Evolutionary conservation across 495 filamentous ascomycete species (phyloP).

Genomic region (Trichodelitschia bisporula): DNA sequence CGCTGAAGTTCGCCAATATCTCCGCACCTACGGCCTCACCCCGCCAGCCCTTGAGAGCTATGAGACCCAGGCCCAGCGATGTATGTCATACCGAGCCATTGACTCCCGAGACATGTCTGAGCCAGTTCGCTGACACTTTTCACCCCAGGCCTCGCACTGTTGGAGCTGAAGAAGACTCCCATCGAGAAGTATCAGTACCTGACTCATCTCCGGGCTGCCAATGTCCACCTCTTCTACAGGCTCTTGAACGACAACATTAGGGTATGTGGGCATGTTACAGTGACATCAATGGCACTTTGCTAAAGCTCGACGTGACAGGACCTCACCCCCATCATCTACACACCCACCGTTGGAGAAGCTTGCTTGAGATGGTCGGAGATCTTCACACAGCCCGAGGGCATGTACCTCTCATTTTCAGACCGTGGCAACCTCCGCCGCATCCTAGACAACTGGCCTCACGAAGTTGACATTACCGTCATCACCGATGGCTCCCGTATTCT

Average conservation of each 20-base stretch:
- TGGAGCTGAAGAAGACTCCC: constrained; percentile 47
- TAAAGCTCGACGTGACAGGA: constrained; percentile 23
- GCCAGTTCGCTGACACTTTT: constrained; percentile 1
- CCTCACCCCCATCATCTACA: constrained; percentile 88
- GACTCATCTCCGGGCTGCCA: constrained; percentile 63
- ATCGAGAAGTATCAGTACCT: constrained; percentile 95
- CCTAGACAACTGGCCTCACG: constrained; percentile 73
- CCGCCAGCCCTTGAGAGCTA: constrained; percentile 46
- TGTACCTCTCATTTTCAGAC: constrained; percentile 85
- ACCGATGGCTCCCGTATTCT: constrained; percentile 95
- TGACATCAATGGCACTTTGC: constrained; percentile 6
- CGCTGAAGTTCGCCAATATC: constrained; percentile 37
- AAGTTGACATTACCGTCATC: constrained; percentile 88
- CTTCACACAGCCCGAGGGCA: constrained; percentile 80
- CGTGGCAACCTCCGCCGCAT: constrained; percentile 60
- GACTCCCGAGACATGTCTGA: constrained; percentile 1
- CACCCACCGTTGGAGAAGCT: constrained; percentile 88
- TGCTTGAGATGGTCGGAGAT: constrained; percentile 89
- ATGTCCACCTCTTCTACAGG: constrained; percentile 86
- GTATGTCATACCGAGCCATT: constrained; percentile 24
- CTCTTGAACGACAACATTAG: constrained; percentile 72
- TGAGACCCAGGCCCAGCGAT: constrained; percentile 43
- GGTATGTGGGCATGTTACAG: no score
- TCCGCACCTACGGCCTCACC: constrained; percentile 44
- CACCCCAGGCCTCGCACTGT: constrained; percentile 39